Evolutionary conservation across 768 basidiomycete genomes (phyloP), one percentile per base, ranked within the genome.

Genomic region (Calvatia gigantea): DNA sequence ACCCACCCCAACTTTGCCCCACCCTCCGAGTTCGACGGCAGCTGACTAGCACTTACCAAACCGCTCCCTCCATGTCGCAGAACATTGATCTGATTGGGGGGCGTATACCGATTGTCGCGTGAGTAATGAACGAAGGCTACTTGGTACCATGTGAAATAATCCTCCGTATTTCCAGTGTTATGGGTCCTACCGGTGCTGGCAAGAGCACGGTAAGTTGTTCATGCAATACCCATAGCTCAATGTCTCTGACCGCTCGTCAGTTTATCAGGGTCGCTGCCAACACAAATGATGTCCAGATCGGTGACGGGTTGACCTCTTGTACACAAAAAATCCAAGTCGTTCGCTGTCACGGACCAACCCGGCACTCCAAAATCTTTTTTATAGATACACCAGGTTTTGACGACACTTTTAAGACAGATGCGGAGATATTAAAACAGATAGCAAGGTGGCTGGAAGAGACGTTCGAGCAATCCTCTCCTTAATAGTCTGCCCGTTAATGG

Each of bases 341-440:
- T n/a, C 7, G 4, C 12, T 38, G 23, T 6, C 12, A 19, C 3
- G 8, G 25, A n/a, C 38, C 51, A 8, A 11, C 6, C 12, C 21
- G 19, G 11, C 17, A 31, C 14, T 32, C 21, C 2, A 35, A 51
- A 4, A 45, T 67, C 23, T 35, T 64, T 41, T 57, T 65, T 23
- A 57, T 63, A 9, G 64, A 65, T 43, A 63, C 62, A 8, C 64
- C 64, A 12, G 62, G 64, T 1, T 63, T 65, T 39, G 64, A 64
- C 21, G 58, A 64, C 46, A 64, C 62, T 2, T 39, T 50, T 32
- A 47, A 46, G 21, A 48, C 35, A 11, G 64, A 67, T 47, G 42
- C 29, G 11, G 64, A 62, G 17, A 60, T 64, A 23, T 41, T 65
- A 35, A 39, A 54, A 11, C 51, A 54, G 15, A 64, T 67, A 45